Conservation (phyloP, 148 eudicot genomes). For the Rhododendron williamsianum region DNA sequence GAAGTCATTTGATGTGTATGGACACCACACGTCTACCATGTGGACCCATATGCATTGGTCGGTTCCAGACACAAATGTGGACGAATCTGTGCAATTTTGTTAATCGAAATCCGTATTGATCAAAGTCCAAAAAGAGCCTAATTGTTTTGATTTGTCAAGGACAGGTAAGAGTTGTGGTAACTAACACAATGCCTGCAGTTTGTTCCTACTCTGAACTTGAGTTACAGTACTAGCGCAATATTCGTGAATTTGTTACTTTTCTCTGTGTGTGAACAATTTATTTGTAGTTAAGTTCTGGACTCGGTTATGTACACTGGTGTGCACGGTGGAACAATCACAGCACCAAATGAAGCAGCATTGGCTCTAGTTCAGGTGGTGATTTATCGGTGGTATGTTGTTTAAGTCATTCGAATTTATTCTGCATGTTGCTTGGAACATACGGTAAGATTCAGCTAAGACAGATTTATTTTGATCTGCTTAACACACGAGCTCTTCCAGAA, state of each 20-base stretch:
- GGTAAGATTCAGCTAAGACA: neutral
- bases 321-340: neutral
- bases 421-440: neutral
- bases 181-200: neutral
- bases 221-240: neutral
- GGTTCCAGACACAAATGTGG: neutral
- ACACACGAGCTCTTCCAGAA: neutral
- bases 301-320: neutral
- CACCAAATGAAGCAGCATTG: neutral
- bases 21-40: neutral
- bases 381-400: neutral
- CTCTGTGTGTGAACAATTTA: neutral
- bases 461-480: neutral
- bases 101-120: neutral
- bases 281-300: neutral
- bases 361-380: neutral
- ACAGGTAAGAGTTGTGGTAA: neutral
- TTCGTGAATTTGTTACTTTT: neutral
- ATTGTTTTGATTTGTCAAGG: neutral
- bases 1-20: neutral
- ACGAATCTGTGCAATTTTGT: neutral
- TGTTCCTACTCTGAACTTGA: neutral
- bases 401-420: neutral
- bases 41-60: neutral
- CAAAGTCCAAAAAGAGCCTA: neutral